phyloP scores from a whole-genome alignment of 805 yeast genomes.

The Yamadazyma endophytica region DNA sequence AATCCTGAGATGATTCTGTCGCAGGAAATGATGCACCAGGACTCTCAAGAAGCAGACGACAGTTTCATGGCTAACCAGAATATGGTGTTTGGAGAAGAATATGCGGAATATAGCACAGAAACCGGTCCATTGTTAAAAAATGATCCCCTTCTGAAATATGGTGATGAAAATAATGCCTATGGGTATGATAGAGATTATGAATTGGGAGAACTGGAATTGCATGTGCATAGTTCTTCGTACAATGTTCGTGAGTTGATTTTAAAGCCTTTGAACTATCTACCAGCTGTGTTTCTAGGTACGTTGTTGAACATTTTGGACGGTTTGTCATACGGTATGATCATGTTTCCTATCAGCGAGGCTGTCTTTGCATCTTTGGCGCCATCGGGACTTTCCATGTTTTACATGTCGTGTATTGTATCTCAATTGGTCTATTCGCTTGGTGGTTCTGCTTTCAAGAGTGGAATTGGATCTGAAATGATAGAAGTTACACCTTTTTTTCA shows the following conservation, averaged over 20 bases:
- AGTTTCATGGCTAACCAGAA: too few species aligned
- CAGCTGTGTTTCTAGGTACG: conserved; percentile 83
- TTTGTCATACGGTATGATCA: conserved; percentile 93
- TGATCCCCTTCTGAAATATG: too few species aligned
- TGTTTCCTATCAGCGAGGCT: conserved; percentile 86
- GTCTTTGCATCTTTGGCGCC: conserved; percentile 78
- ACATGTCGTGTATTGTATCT: conserved; percentile 83
- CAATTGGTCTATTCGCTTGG: conserved; percentile 88
- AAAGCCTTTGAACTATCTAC: conserved; percentile 50
- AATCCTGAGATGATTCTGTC: too few species aligned
- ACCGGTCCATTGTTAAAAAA: too few species aligned
- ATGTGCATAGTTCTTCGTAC: background rate
- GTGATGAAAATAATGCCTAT: background rate
- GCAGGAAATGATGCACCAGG: too few species aligned
- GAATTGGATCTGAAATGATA: conserved; percentile 98
- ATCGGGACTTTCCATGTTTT: conserved; percentile 90
- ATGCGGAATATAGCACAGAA: too few species aligned
- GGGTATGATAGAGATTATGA: conserved; percentile 4
- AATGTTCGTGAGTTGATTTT: conserved; percentile 12
- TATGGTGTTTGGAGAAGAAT: too few species aligned
- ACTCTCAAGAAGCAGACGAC: too few species aligned
- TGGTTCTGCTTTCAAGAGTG: conserved; percentile 82
- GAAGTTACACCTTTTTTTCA: conserved; percentile 99
- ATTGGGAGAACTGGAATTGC: background rate
- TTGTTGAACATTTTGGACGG: conserved; percentile 88